These are phyloP conservation scores for Thecamonas trahens DNA, from an alignment of 78 protist genomes.

Conservation along the genomic window DNA sequence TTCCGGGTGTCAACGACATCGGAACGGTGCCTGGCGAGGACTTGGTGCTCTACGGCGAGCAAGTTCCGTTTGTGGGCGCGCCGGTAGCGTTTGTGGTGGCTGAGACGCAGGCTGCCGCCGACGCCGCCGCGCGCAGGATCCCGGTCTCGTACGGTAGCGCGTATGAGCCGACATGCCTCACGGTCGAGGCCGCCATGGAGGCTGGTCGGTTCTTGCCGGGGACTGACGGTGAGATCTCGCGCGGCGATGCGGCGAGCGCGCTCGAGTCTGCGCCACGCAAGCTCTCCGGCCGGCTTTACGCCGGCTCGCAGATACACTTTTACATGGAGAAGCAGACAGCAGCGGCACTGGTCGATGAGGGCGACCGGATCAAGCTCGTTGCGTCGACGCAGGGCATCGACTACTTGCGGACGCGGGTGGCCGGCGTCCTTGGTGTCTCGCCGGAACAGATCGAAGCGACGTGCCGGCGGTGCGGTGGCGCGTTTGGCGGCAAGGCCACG, in stretches of 20 bases:
- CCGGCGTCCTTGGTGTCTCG: constrained; percentile 31
- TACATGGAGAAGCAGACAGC: constrained; percentile 35
- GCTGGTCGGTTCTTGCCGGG: not conserved
- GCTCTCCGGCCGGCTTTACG: not conserved
- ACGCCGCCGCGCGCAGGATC: constrained; percentile 5
- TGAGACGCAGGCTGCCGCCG: constrained; percentile 17
- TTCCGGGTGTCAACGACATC: constrained; percentile 2
- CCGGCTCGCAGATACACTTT: constrained; percentile 45
- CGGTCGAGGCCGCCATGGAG: constrained; percentile 7
- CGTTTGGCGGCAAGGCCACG: constrained; percentile 61
- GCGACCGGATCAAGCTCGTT: not conserved
- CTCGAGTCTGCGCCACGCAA: no score
- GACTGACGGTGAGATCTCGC: not conserved
- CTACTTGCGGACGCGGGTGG: not conserved
- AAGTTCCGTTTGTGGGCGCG: constrained; percentile 20
- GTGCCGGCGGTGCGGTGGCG: constrained; percentile 59
- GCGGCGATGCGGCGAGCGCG: no score
- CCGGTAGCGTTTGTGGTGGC: constrained; percentile 39
- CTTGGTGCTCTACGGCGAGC: constrained; percentile 1
- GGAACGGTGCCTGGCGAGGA: not conserved
- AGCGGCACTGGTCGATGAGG: constrained; percentile 22
- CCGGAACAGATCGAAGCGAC: constrained; percentile 8
- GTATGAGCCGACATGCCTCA: not conserved
- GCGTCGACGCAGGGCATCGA: constrained; percentile 7
- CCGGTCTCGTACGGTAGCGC: not conserved